phyloP scores from a whole-genome alignment of 75 land plant species.

The Chamaecyparis obtusa region DNA sequence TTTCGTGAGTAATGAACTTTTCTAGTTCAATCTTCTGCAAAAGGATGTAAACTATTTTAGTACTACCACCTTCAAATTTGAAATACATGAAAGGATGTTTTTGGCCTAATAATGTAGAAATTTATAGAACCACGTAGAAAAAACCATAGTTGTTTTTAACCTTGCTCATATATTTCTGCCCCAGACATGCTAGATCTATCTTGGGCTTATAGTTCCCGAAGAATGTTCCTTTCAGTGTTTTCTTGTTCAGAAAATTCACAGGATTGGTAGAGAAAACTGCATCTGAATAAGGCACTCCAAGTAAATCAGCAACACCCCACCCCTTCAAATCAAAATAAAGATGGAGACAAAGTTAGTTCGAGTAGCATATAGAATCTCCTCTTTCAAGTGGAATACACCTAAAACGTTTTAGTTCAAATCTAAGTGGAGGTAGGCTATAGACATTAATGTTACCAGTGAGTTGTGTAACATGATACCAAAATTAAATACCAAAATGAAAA shows the following conservation, averaged over 20 bases:
- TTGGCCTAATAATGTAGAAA: no score
- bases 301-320: slow-evolving; percentile 30
- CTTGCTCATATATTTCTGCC: slow-evolving; percentile 49
- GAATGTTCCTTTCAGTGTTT: slow-evolving; percentile 37
- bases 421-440: no score
- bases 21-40: slow-evolving; percentile 39
- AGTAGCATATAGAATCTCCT: not conserved
- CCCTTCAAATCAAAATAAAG: slow-evolving; percentile 20
- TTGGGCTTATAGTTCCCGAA: slow-evolving; percentile 44
- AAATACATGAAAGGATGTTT: no score
- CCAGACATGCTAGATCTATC: slow-evolving; percentile 37
- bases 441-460: no score
- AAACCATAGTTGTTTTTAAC: slow-evolving; percentile 7
- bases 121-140: no score
- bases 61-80: no score
- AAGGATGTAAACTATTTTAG: not conserved
- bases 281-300: slow-evolving; percentile 18
- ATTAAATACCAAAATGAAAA: no score
- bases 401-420: not conserved
- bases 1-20: slow-evolving; percentile 33
- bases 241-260: slow-evolving; percentile 24
- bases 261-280: slow-evolving; percentile 20
- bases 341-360: not conserved
- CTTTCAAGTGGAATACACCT: not conserved
- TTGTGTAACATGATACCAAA: no score